These are phyloP conservation scores for Eucalyptus virginea DNA, from an alignment of 345 rosid genomes.

Conservation along the genomic window DNA sequence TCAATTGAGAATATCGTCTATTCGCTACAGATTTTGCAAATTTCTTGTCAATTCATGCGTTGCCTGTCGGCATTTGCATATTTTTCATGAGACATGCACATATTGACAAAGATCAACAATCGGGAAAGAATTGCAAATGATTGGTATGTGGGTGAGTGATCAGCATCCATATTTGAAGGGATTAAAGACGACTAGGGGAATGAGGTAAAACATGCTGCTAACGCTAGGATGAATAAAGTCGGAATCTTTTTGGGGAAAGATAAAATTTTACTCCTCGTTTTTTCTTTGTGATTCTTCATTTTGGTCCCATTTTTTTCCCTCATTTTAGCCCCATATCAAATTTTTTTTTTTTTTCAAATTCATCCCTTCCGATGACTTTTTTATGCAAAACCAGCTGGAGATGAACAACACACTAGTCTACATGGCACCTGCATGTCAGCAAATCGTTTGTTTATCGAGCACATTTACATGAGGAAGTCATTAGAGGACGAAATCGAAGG, in stretches of 20 bases:
- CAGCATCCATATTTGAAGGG: not conserved
- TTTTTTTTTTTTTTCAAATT: too few relatives aligned
- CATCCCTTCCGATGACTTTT: accelerated
- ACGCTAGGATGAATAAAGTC: not conserved
- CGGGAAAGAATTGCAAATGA: not conserved
- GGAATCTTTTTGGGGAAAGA: not conserved
- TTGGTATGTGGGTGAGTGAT: not conserved
- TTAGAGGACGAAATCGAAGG: not conserved
- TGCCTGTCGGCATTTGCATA: not conserved
- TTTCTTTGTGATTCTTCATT: too few relatives aligned
- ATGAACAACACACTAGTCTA: not conserved
- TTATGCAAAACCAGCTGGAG: not conserved
- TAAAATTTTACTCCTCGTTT: not conserved
- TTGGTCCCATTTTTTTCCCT: too few relatives aligned
- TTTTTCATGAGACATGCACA: not conserved
- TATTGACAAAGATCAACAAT: not conserved
- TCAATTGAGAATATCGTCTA: not conserved
- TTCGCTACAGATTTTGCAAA: not conserved
- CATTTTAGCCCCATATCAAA: not conserved
- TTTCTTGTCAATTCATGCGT: not conserved
- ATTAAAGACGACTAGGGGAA: not conserved
- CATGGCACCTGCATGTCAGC: not conserved
- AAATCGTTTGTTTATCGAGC: not conserved
- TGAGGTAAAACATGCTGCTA: not conserved
- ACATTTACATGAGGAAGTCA: not conserved